Percentiles rank a stretch among this genome's conserved stretches.
These are phyloP conservation scores for Trypanosoma boissoni DNA, from an alignment of 208 protist genomes.

Conservation along the genomic window DNA sequence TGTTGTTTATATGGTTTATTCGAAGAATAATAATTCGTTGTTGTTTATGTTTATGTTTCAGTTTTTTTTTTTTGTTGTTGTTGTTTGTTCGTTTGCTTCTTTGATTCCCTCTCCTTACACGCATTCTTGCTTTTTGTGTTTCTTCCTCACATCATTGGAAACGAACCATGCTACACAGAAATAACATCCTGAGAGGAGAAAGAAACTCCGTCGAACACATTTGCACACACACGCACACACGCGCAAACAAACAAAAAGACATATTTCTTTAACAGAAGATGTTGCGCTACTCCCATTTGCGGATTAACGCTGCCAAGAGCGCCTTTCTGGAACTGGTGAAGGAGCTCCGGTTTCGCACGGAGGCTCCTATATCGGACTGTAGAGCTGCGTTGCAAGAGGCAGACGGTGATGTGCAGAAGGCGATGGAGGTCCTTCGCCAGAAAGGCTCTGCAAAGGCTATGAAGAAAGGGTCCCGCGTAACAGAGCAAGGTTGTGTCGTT, in stretches of 20 bases:
- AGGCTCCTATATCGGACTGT: conserved; percentile 89
- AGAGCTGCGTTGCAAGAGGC: conserved; percentile 78
- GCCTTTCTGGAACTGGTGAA: conserved; percentile 85
- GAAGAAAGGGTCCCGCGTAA: conserved; percentile 79
- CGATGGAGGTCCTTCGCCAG: conserved; percentile 73
- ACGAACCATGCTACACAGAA: too few species aligned
- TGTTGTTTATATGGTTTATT: too few species aligned
- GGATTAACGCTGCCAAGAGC: conserved; percentile 41
- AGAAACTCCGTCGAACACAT: too few species aligned
- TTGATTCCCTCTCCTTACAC: too few species aligned
- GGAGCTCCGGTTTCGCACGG: conserved; percentile 84
- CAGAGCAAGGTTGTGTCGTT: conserved; percentile 80
- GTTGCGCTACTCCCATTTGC: conserved; percentile 34
- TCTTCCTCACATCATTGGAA: too few species aligned
- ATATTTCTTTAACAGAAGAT: conserved; percentile 23
- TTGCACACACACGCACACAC: too few species aligned
- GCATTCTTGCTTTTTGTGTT: too few species aligned
- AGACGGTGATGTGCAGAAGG: conserved; percentile 64
- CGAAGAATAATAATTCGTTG: too few species aligned
- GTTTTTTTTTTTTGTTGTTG: too few species aligned
- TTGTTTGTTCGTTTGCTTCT: too few species aligned
- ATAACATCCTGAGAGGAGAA: too few species aligned
- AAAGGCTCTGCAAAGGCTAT: conserved; percentile 76
- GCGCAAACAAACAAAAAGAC: not conserved
- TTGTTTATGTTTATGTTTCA: too few species aligned